Base-by-base conservation (phyloP, 768 basidiomycete species). In the Termitomyces sp. region DNA sequence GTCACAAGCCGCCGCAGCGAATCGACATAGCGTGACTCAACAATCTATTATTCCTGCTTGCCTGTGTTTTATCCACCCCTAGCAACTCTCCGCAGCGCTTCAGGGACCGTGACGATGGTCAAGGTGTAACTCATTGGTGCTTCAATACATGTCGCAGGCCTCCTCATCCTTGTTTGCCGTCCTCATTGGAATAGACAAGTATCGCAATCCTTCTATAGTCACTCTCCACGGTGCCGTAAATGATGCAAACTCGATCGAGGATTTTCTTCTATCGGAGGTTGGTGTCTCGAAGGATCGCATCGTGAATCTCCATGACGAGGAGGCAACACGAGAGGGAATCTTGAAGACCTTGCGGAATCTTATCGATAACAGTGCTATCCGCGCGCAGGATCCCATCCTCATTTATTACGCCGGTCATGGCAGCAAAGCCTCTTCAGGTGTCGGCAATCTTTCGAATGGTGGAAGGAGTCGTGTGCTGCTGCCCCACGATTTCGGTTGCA, bases 391-490 rank as follows among this genome's bases (percentile, higher is more conserved):
- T 50, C 54, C 61, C 5, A 60, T 62, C 8, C 47, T 62, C 16
- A 53, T 62, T 36, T 62, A 55, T 41, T 62, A 52, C n/a, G 61
- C 61, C 41, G 61, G 61, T 20, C 61, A 62, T 45, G 61, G 61
- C 15, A 12, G 34, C 1, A 15, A 37, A 36, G 16, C 24, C 4
- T 20, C 22, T 18, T 22, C 24, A n/a, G 7, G 7, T n/a, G 41
- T 8, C 4, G 41, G 18, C 9, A 20, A 41, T 41, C 18, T 41
- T 11, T 1, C 8, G 39, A 41, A 42, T 42, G 8, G n/a, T 11
- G 41, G 0, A 42, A 42, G n/a, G 41, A 9, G 41, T 4, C 41
- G 41, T 42, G n/a, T 20, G n/a, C 41, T 42, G 3, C n/a, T 42
- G n/a, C 7, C 41, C 9, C 41, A 42, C 3, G 41, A 42, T 42